Evolutionary conservation across 371 early-diverging fungal species (phyloP).

Genomic region (Mortierella polycephala): DNA sequence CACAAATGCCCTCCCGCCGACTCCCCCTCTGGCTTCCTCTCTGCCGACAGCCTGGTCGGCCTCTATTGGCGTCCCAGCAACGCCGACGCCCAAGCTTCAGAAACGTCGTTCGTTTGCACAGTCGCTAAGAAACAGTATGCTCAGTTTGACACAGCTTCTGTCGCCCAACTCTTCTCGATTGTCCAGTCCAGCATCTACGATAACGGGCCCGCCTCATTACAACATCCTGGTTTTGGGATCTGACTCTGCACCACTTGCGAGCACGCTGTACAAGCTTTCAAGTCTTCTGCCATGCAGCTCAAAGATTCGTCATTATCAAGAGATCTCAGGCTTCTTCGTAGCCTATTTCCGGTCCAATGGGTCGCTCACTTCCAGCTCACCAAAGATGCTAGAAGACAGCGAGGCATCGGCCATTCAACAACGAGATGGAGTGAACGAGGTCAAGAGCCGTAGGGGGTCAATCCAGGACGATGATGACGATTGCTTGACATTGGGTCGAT

Average conservation of each 20-base stretch:
- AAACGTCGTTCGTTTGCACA: conserved; percentile 52
- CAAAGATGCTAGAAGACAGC: neutral
- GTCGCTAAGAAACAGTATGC: conserved; percentile 33
- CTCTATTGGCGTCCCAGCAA: neutral
- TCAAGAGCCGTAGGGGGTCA: conserved; percentile 17
- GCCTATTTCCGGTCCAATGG: conserved; percentile 45
- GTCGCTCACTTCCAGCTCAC: conserved; percentile 18
- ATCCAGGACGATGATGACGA: conserved; percentile 13
- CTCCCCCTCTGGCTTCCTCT: neutral
- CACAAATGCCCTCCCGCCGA: neutral
- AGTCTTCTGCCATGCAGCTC: conserved; percentile 30
- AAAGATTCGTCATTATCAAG: conserved; percentile 51
- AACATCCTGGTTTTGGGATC: conserved; percentile 50
- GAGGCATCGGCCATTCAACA: neutral
- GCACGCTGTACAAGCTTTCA: conserved; percentile 53
- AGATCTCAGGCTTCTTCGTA: conserved; percentile 55
- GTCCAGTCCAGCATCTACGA: neutral
- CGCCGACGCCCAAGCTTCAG: conserved; percentile 25
- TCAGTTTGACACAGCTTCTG: conserved; percentile 41
- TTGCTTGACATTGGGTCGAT: conserved; percentile 9
- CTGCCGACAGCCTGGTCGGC: conserved; percentile 2
- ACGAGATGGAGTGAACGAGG: conserved; percentile 13
- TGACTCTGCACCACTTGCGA: conserved; percentile 50
- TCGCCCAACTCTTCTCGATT: conserved; percentile 15
- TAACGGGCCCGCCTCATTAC: conserved; percentile 36